These are phyloP conservation scores for Teratosphaeria zuluensis DNA, from an alignment of 2,329 filamentous ascomycete species.

Conservation along the genomic window DNA sequence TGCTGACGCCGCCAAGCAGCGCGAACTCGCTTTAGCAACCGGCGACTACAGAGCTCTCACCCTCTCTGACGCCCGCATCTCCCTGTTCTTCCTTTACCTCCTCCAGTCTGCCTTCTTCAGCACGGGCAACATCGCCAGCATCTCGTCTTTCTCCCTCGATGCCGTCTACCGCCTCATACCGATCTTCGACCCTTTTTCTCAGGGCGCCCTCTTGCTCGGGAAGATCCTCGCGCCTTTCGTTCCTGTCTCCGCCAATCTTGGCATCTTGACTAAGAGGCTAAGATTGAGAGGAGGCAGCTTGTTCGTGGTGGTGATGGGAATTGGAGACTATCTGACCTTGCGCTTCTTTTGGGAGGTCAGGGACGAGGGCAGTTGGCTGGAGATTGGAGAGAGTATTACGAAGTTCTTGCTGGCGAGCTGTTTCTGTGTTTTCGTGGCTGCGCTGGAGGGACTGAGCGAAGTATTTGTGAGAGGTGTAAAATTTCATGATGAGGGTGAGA, in stretches of 20 bases:
- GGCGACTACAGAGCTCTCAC: constrained; percentile 56
- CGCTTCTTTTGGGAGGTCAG: constrained; percentile 98
- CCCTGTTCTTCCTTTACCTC: constrained; percentile 89
- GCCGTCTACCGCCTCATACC: constrained; percentile 80
- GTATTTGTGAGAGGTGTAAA: constrained; percentile 73
- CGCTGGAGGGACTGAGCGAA: constrained; percentile 75
- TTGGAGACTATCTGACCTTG: constrained; percentile 83
- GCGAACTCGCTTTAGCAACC: constrained; percentile 21
- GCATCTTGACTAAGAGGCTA: constrained; percentile 75
- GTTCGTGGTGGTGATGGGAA: constrained; percentile 89
- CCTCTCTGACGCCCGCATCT: constrained; percentile 75
- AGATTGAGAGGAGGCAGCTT: constrained; percentile 78
- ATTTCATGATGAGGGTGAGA: constrained; percentile 31
- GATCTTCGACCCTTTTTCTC: constrained; percentile 86
- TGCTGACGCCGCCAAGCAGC: constrained; percentile 24
- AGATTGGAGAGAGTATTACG: constrained; percentile 93
- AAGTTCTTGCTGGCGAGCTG: constrained; percentile 90
- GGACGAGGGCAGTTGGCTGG: constrained; percentile 93
- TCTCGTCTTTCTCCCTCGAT: constrained; percentile 89
- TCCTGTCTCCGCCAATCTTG: constrained; percentile 85
- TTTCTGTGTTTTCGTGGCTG: constrained; percentile 82
- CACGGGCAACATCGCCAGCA: constrained; percentile 88
- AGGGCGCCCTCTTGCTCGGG: constrained; percentile 74
- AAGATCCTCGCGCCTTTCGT: constrained; percentile 93
- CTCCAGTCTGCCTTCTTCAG: constrained; percentile 95